Base-by-base conservation (phyloP, 2,329 filamentous ascomycete genomes). In the Trichoderma sp. region DNA sequence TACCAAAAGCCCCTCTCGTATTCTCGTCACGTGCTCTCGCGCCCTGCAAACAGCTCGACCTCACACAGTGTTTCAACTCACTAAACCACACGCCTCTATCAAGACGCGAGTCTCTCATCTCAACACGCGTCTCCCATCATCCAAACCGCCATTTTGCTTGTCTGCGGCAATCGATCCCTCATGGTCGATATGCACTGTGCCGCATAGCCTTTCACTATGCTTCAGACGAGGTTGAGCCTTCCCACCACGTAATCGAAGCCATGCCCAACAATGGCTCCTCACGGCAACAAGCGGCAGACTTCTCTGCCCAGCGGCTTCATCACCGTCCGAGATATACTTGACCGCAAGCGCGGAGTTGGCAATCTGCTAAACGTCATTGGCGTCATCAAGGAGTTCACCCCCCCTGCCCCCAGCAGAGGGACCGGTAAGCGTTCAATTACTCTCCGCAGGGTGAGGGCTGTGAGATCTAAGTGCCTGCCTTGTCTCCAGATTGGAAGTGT, bases 371-470 rank as follows among this genome's bases (percentile, higher is more conserved):
- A 80, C 75, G 77, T 95, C 47, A 83, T 92, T 58, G 93, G 92
- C 1, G 76, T 94, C 5, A 84, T 94, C 3, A 85, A 86, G 59
- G 90, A 94, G 70, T 82, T 81, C 56, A 81, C 85, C 64, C 75
- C 81, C 0, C 84, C 86, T 1, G 80, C 79, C 0, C 64, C 73
- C 12, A 87, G 87, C 1, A 78, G 67, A 62, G 82, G 84, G 24
- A 71, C 74, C 26, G 88, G 90, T 82, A 76, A 54, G 41, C 26
- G 19, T 30, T 39, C 34, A 39, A 3, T 39, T 43, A 41, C 58
- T 67, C 44, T 60, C 7, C 21, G 26, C 26, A 6, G n/a, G 24
- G n/a, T 34, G 41, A 51, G 4, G 15, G 26, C 17, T 28, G 5
- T 39, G 47, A 39, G 21, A 47, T 47, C 14, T 28, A 15, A n/a